Conservation (phyloP, 768 basidiomycete species). For the Pholiota molesta region DNA sequence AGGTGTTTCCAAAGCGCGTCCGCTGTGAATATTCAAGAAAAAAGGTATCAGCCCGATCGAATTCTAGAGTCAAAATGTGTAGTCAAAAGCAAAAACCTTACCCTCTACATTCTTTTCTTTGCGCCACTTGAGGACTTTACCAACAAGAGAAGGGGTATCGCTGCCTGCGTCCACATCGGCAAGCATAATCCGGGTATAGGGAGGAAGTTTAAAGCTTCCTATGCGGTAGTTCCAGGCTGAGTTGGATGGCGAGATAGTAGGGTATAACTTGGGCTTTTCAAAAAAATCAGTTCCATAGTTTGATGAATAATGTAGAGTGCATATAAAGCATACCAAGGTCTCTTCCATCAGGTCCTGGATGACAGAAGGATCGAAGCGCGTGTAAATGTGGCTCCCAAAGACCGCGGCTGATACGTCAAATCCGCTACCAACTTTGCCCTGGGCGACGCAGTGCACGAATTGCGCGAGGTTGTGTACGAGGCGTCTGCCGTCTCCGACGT, state of each 20-base stretch:
- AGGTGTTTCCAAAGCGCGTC: conserved; percentile 66
- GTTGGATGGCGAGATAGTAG: conserved; percentile 67
- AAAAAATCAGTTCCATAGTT: conserved; percentile 6
- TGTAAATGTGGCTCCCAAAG: conserved; percentile 94
- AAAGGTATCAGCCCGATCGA: not conserved
- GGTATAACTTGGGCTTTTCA: conserved; percentile 39
- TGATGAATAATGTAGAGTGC: too few relatives aligned
- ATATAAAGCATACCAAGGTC: conserved; percentile 37
- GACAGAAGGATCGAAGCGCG: conserved; percentile 78
- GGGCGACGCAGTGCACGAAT: conserved; percentile 93
- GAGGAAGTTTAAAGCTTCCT: conserved; percentile 80
- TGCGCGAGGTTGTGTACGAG: conserved; percentile 93
- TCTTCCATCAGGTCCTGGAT: conserved; percentile 68
- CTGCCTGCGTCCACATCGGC: conserved; percentile 97
- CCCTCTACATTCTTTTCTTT: conserved; percentile 63
- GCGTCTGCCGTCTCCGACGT: conserved; percentile 48
- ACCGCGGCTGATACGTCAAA: conserved; percentile 96
- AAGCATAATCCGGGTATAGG: conserved; percentile 79
- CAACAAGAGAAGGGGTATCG: conserved; percentile 92
- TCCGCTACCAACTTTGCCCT: conserved; percentile 97
- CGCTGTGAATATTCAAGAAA: conserved; percentile 40
- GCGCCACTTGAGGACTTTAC: conserved; percentile 90
- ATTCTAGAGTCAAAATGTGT: too few relatives aligned
- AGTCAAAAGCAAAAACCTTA: conserved; percentile 21
- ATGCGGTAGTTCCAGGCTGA: conserved; percentile 74